A percentile compares a stretch with the other conserved stretches of the same genome.
Evolutionary conservation across 768 basidiomycete genomes (phyloP).

Genomic region (Hericium coralloides): DNA sequence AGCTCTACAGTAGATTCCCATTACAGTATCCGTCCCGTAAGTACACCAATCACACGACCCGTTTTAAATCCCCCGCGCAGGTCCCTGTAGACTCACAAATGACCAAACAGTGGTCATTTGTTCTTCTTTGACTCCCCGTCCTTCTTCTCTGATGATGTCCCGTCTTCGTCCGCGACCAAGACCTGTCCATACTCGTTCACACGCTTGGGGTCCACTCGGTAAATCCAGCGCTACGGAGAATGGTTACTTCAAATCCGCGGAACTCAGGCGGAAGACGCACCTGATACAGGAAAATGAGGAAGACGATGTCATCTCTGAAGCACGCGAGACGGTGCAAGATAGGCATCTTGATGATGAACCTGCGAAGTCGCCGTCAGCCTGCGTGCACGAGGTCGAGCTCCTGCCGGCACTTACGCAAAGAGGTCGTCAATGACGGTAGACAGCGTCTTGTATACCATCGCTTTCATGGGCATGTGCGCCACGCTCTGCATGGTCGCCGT

Average conservation of each 20-base stretch:
- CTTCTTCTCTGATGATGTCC: slow-evolving; percentile 16
- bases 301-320: slow-evolving; percentile 87
- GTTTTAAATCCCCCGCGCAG: no score
- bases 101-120: slow-evolving; percentile 15
- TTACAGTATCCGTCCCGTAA: background rate
- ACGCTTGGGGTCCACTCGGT: slow-evolving; percentile 89
- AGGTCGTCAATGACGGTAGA: slow-evolving; percentile 90
- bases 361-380: slow-evolving; percentile 20
- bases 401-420: slow-evolving; percentile 55
- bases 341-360: slow-evolving; percentile 96
- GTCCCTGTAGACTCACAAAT: no score
- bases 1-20: no score
- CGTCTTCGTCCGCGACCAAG: slow-evolving; percentile 46
- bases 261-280: slow-evolving; percentile 32
- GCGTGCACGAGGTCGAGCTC: slow-evolving; percentile 4
- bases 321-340: slow-evolving; percentile 85
- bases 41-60: background rate
- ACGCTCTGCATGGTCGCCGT: slow-evolving; percentile 52
- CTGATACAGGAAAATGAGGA: slow-evolving; percentile 90
- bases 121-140: slow-evolving; percentile 26
- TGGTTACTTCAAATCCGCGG: background rate
- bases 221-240: slow-evolving; percentile 79
- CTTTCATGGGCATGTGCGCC: slow-evolving; percentile 97
- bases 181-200: slow-evolving; percentile 96
- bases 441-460: slow-evolving; percentile 92